Conservation (phyloP, 345 rosid genomes). For the Populus nigra region DNA sequence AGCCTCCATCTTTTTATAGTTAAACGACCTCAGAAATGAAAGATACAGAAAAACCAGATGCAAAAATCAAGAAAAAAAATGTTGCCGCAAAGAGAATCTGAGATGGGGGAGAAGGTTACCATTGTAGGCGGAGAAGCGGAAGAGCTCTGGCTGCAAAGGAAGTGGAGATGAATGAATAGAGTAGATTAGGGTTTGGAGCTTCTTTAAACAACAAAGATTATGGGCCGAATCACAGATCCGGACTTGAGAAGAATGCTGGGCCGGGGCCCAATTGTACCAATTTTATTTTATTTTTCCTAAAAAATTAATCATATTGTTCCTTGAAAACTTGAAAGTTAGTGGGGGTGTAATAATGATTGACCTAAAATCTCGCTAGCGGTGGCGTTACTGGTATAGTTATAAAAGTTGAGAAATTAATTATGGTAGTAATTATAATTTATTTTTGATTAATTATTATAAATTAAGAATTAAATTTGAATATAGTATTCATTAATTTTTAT, state of each 20-base stretch:
- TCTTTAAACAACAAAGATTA: neutral
- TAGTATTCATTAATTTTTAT: too few species aligned
- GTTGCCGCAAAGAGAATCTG: neutral
- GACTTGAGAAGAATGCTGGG: neutral
- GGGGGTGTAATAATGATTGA: too few species aligned
- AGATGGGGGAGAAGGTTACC: neutral
- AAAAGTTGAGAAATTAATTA: too few species aligned
- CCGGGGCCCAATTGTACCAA: neutral
- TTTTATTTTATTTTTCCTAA: too few species aligned
- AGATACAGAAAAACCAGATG: neutral
- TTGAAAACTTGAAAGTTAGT: too few species aligned
- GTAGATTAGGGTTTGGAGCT: neutral
- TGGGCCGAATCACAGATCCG: neutral
- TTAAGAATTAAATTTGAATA: too few species aligned
- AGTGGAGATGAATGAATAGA: neutral
- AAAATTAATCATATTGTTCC: too few species aligned
- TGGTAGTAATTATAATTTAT: too few species aligned
- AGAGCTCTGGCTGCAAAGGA: neutral
- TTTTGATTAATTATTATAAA: too few species aligned
- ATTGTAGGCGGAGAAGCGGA: neutral
- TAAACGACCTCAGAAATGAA: neutral
- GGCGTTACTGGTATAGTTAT: too few species aligned
- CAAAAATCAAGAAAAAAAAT: neutral
- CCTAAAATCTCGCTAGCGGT: too few species aligned
- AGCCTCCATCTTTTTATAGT: neutral